Base-by-base conservation (phyloP, 2,329 filamentous ascomycete species). In the Fusarium nygamai region DNA sequence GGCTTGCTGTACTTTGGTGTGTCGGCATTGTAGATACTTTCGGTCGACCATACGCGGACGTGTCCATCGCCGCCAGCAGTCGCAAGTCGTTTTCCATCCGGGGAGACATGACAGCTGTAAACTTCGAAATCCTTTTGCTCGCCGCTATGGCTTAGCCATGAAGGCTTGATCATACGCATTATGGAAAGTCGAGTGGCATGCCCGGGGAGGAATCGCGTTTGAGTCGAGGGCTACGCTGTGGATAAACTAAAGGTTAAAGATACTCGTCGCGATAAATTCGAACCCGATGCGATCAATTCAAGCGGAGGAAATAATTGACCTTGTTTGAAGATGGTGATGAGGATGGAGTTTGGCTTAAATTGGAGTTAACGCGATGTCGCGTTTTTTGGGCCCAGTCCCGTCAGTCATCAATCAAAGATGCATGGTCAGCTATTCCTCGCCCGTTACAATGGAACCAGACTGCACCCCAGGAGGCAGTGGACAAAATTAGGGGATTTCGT, bases 101-200 rank as follows among this genome's bases (percentile, higher is more conserved):
- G 94, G 34, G 96, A 99, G 74, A 99, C 92, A 87, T 98, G 94
- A 83, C 96, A 98, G 85, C 94, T 98, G 86, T 98, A 99, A 76
- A 98, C 96, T 85, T 99, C 96, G 81, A 97, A 97, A 82, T 98
- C 95, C 82, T 98, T 98, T 83, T 97, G 94, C 86, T 99, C 96
- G 82, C 96, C 95, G 85, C 94, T 95, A 86, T 98, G 96, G 82
- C 93, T 96, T 80, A 98, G 91, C 95, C 96, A 98, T 82, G 93
- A 91, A 78, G 96, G 96, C 90, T 97, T 98, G 84, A 97, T 94
- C 85, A 98, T 90, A 86, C 91, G 92, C 93, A 96, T 95, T 67
- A 71, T 80, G 78, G 64, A 51, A 64, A 71, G 59, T 67, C 62
- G 64, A 78, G 66, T 72, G 60, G 68, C 76, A 79, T 78, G 71